Evolutionary conservation across 257 asterid genomes (phyloP).

Genomic region (Scutellaria baicalensis): DNA sequence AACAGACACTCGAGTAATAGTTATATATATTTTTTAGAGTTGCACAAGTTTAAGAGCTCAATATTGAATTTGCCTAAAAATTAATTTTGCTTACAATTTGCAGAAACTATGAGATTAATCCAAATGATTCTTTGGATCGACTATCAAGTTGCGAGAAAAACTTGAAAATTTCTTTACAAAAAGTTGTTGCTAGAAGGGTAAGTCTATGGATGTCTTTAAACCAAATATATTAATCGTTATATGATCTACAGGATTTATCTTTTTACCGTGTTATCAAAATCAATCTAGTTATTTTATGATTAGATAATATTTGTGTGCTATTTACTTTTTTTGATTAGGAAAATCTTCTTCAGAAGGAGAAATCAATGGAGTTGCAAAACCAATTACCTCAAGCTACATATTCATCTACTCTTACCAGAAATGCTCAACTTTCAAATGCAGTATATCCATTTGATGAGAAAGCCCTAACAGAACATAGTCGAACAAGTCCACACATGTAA

Average conservation of each 20-base stretch:
- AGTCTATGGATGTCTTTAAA: neutral
- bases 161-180: constrained; percentile 32
- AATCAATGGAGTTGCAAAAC: constrained; percentile 10
- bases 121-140: constrained; percentile 41
- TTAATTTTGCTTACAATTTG: neutral
- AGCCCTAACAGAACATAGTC: constrained; percentile 30
- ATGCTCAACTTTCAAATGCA: neutral
- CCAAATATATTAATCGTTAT: neutral
- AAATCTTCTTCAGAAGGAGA: constrained; percentile 7
- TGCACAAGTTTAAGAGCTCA: no score
- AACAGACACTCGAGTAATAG: constrained; percentile 43
- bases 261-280: no score
- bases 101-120: constrained; percentile 46
- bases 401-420: neutral
- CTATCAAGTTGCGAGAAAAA: constrained; percentile 55
- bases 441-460: constrained; percentile 16
- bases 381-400: constrained; percentile 1
- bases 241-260: no score
- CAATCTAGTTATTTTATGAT: no score
- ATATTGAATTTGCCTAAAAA: no score
- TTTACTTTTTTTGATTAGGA: neutral
- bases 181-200: constrained; percentile 30
- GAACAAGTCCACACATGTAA: constrained; percentile 36
- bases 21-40: neutral
- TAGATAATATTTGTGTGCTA: neutral